These are phyloP conservation scores for Physcomitrellopsis africana DNA, from an alignment of 225 moss, liverwort and hornwort genomes.

Conservation along the genomic window DNA sequence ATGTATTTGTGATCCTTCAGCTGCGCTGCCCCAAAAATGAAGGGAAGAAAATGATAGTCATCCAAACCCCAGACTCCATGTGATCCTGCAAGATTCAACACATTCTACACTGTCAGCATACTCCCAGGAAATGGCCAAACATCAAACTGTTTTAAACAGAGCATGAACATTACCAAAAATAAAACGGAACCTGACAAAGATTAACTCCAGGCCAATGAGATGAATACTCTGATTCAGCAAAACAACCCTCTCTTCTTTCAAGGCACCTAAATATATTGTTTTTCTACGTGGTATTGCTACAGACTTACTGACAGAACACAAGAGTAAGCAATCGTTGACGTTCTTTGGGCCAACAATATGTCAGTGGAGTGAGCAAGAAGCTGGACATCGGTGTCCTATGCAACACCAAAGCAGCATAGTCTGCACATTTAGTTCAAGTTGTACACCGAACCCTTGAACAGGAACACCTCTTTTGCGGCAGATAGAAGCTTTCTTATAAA, in stretches of 20 bases:
- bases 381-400: too few species aligned
- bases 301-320: not conserved
- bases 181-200: not conserved
- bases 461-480: too few species aligned
- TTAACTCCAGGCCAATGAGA: not conserved
- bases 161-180: not conserved
- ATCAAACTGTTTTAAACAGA: slow-evolving; percentile 4
- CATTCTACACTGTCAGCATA: slow-evolving; percentile 20
- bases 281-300: not conserved
- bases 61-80: slow-evolving; percentile 99
- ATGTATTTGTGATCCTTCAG: slow-evolving; percentile 95
- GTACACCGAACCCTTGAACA: too few species aligned
- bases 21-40: slow-evolving; percentile 91
- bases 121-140: not conserved
- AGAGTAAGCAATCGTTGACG: not conserved
- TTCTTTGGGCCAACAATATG: not conserved
- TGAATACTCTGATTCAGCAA: not conserved
- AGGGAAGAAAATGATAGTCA: slow-evolving; percentile 98
- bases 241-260: too few species aligned
- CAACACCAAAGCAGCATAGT: too few species aligned
- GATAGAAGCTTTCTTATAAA: too few species aligned
- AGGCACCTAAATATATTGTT: too few species aligned
- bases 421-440: too few species aligned
- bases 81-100: slow-evolving; percentile 64
- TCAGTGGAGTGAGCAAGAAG: not conserved